Percentiles rank a stretch among this genome's conserved stretches.
Evolutionary conservation across 1,139 yeast species (phyloP).

Genomic region (Nakaseomyces kungkrabaensis): DNA sequence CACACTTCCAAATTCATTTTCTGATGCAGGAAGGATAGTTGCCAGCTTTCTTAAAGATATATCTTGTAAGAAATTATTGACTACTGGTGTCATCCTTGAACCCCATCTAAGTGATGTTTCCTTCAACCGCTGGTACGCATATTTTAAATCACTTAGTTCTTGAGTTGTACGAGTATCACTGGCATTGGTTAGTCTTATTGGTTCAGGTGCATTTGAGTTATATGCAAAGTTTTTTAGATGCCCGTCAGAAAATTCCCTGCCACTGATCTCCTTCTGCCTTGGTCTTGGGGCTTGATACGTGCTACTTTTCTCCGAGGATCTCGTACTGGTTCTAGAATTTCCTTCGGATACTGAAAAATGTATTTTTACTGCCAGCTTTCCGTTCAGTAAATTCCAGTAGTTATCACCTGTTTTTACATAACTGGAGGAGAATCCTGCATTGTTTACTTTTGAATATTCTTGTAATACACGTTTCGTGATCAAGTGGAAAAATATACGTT

Average conservation of each 20-base stretch:
- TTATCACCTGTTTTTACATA: slow-evolving; percentile 55
- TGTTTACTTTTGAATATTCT: slow-evolving; percentile 64
- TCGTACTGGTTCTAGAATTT: slow-evolving; percentile 13
- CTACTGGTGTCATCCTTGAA: slow-evolving; percentile 30
- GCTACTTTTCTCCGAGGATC: slow-evolving; percentile 10
- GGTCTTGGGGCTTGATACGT: background rate
- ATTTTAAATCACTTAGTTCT: slow-evolving; percentile 22
- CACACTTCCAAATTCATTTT: slow-evolving; percentile 40
- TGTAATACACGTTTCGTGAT: slow-evolving; percentile 56
- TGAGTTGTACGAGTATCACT: slow-evolving; percentile 22
- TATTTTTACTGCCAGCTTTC: slow-evolving; percentile 39
- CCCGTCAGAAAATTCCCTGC: slow-evolving; percentile 15
- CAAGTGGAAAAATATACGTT: slow-evolving; percentile 71
- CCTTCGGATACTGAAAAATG: slow-evolving; percentile 29
- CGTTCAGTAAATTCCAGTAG: slow-evolving; percentile 39
- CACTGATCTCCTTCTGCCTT: slow-evolving; percentile 3
- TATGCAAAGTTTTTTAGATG: slow-evolving; percentile 23
- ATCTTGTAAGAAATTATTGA: slow-evolving; percentile 39
- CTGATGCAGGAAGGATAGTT: slow-evolving; percentile 42
- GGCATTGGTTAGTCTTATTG: slow-evolving; percentile 15
- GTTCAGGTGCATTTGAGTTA: slow-evolving; percentile 5
- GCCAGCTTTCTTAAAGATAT: slow-evolving; percentile 48
- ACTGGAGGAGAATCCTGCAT: slow-evolving; percentile 71
- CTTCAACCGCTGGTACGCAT: slow-evolving; percentile 34
- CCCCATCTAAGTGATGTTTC: slow-evolving; percentile 38